Base-by-base conservation (phyloP, 2,329 filamentous ascomycete species). In the Blastomyces parvus region DNA sequence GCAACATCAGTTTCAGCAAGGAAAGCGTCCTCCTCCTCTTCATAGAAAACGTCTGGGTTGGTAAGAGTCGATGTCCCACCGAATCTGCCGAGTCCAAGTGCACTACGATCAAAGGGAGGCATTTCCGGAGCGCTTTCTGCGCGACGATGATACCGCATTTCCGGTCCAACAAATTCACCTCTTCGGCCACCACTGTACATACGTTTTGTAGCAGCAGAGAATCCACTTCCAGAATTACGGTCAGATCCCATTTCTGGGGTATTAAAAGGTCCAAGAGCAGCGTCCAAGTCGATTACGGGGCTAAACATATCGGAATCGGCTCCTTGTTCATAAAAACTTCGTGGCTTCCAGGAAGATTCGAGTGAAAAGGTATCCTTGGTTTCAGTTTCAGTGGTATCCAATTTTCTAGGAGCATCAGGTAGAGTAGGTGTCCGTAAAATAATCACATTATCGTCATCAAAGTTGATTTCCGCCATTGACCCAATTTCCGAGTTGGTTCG, bases 271-370 rank as follows among this genome's bases (percentile, higher is more conserved):
- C 91, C 92, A 1, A 97, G 82, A 33, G 93, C 94, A 22, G 92
- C 93, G 77, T 99, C 94, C 52, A 99, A 80, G 74, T 99, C 94
- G 66, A 99, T 95, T 74, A 97, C 88, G 8, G 89, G 87, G 70
- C 86, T 90, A 61, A 87, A 83, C 2, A 84, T 74, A 64, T 95
- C 90, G 57, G 87, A 84, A 9, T 85, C 81, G 2, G 71, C 66
- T 48, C 61, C 72, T 64, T 78, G 76, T 56, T 78, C 76, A 57
- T 78, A 78, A 61, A 78, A 78, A 60, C 76, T 78, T 60, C 72
- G 71, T 27, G 76, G 76, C 65, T 78, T 78, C 76, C 76, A 78
- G 8, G 76, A 70, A 8, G 66, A 70, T 58, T 78, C 76, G 55
- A 78, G 67, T 19, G 69, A 66, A 7, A 70, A 66, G 8, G 40